phyloP scores from a whole-genome alignment of 108 stramenopile species.

The Cyclotella atomus region DNA sequence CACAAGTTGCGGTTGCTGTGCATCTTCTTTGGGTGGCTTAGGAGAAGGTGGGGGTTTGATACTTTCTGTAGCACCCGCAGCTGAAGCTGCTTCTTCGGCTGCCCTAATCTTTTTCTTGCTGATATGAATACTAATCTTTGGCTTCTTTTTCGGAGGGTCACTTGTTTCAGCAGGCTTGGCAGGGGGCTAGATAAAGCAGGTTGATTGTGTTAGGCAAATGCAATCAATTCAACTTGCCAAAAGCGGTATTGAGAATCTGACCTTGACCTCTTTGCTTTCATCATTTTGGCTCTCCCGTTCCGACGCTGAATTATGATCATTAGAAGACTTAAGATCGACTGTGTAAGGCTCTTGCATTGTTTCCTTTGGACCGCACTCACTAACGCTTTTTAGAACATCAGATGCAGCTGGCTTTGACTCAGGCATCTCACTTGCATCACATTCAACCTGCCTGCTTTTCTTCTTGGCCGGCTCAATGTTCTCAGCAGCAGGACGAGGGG shows the following conservation, averaged over 20 bases:
- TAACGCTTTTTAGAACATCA: not conserved
- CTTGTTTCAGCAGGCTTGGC: not conserved
- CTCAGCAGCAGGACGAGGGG: not conserved
- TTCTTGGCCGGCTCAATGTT: slow-evolving; percentile 7
- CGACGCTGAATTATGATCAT: slow-evolving; percentile 1
- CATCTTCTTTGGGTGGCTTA: not conserved
- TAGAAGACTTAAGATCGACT: not conserved
- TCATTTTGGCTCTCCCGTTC: slow-evolving; percentile 37
- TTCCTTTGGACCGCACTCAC: not conserved
- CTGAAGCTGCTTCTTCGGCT: slow-evolving; percentile 4
- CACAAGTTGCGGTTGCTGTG: not conserved
- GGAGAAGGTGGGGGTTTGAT: not conserved
- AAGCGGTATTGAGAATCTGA: not conserved
- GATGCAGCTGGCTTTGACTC: not conserved
- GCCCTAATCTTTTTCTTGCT: slow-evolving; percentile 24
- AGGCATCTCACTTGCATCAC: too few species aligned
- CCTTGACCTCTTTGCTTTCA: slow-evolving; percentile 5
- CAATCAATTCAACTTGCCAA: too few species aligned
- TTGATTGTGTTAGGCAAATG: too few species aligned
- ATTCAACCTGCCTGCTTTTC: slow-evolving; percentile 3
- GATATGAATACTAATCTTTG: slow-evolving; percentile 48
- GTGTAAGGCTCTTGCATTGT: not conserved
- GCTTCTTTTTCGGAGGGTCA: slow-evolving; percentile 32
- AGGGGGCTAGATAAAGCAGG: not conserved
- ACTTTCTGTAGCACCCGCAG: too few species aligned